Base-by-base conservation (phyloP, 2,329 filamentous ascomycete species). In the Penicillium sp. region DNA sequence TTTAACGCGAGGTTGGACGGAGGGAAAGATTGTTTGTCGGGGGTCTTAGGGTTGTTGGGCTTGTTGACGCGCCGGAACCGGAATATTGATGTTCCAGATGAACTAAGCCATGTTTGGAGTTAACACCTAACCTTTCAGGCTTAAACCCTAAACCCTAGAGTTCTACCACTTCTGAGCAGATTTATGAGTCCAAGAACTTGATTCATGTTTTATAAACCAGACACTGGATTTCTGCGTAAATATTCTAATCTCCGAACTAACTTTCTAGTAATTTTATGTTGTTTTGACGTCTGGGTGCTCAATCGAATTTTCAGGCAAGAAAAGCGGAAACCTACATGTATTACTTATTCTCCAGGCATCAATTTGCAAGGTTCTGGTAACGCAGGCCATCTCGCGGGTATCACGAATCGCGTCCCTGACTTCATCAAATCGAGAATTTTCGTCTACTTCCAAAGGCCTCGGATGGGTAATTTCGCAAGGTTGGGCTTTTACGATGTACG, bases 21-120 rank as follows among this genome's bases (percentile, higher is more conserved):
- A 31, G 33, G 35, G 14, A 35, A 24, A n/a, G 49, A 39, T 37
- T 24, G 36, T 39, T 27, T 39, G n/a, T n/a, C 14, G 35, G 22
- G 35, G 14, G 1, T 19, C 14, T 40, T 51, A 51, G 49, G 49
- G 49, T 39, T 24, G 18, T 51, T 51, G 31, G 49, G 35, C 35
- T 51, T 37, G 22, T 39, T 27, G 19, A 16, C 4, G 11, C 16
- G 13, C 19, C 35, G 49, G 49, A 31, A 4, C 6, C 49, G 49
- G 49, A n/a, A 4, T 0, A 39, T 51, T 14, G 35, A 51, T 51
- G 9, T 37, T 51, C 35, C 49, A 6, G 5, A 1, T 2, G 2
- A 13, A 6, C 49, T 51, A 39, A 24, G 39, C 49, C 18, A 16
- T n/a, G 22, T 37, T 13, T 2, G 13, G 19, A 14, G 10, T 27